Evolutionary conservation across 2,329 filamentous ascomycete species (phyloP).

Genomic region (Paecilomyces sp.): DNA sequence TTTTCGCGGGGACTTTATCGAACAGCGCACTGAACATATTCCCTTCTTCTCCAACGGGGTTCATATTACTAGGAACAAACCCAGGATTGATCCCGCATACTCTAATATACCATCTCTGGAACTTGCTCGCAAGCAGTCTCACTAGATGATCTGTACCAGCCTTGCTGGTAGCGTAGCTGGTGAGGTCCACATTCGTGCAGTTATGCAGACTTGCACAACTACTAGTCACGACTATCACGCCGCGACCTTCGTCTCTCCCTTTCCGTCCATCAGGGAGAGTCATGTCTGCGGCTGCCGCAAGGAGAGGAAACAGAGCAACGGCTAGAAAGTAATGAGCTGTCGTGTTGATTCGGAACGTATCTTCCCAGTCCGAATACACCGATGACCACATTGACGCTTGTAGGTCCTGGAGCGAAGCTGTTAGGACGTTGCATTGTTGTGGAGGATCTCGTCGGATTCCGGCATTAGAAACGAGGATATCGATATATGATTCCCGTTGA

Average conservation of each 20-base stretch:
- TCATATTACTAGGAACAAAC: conserved; percentile 41
- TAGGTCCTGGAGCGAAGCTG: conserved; percentile 34
- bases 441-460: conserved; percentile 42
- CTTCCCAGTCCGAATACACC: conserved; percentile 35
- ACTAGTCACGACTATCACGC: conserved; percentile 43
- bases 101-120: conserved; percentile 36
- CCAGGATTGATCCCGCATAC: conserved; percentile 41
- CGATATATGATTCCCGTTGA: conserved; percentile 34
- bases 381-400: conserved; percentile 44
- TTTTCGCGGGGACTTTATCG: conserved; percentile 32
- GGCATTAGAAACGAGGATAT: conserved; percentile 45
- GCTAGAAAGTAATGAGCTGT: conserved; percentile 46
- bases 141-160: conserved; percentile 48
- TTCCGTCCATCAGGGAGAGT: conserved; percentile 12
- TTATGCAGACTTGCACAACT: conserved; percentile 49
- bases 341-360: conserved; percentile 43
- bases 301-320: conserved; percentile 40
- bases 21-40: conserved; percentile 38
- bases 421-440: conserved; percentile 37
- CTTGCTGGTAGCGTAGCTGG: conserved; percentile 46
- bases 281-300: conserved; percentile 28
- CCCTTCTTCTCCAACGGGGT: conserved; percentile 32
- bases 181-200: conserved; percentile 46
- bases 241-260: conserved; percentile 35
- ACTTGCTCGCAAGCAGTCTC: conserved; percentile 43